Evolutionary conservation across 345 rosid genomes (phyloP), one percentile per base, ranked within the genome.

Genomic region (Arabis alpina): DNA sequence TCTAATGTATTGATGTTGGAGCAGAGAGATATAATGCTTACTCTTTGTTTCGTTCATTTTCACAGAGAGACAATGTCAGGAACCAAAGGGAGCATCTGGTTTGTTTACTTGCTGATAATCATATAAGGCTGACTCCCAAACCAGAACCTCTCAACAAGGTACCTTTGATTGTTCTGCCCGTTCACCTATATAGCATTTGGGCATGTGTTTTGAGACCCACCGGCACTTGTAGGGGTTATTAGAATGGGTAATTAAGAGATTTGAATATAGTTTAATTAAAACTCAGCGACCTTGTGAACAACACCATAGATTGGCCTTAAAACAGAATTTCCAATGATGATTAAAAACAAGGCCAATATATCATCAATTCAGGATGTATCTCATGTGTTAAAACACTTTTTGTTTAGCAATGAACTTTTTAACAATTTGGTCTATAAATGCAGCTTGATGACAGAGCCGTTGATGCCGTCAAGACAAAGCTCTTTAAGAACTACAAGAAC

Each of bases 391-490:
- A 58, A 60, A 15, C 27, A 25, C 13, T 27, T 50, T 43, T 52
- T 13, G 4, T 68, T 53, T 13, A 44, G 27, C 34, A 43, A 16
- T 36, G 15, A 9, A 61, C 8, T 32, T 10, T 36, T 66, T 34
- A 51, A 27, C 42, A 24, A 13, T 10, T 48, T 42, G 44, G 24
- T 60, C 32, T 57, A 36, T 43, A 42, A 55, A 12, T 84, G 76
- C 84, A 94, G 98, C 99, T 94, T 73, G 99, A 94, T 70, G 99
- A 91, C 68, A 86, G 99, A 71, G 97, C 99, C 19, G 82, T 85
- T 72, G 98, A 91, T 82, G 96, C 86, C 49, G 89, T 91, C 42
- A 89, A 83, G 97, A 53, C 77, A 82, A 91, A 94, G 79, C 89
- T 89, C 55, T 94, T 89, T 68, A 88, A 89, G 81, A 91, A 94